Percentiles rank a stretch among this genome's conserved stretches.
phyloP scores from a whole-genome alignment of 179 eudicot species.

The Camellia oleifera region DNA sequence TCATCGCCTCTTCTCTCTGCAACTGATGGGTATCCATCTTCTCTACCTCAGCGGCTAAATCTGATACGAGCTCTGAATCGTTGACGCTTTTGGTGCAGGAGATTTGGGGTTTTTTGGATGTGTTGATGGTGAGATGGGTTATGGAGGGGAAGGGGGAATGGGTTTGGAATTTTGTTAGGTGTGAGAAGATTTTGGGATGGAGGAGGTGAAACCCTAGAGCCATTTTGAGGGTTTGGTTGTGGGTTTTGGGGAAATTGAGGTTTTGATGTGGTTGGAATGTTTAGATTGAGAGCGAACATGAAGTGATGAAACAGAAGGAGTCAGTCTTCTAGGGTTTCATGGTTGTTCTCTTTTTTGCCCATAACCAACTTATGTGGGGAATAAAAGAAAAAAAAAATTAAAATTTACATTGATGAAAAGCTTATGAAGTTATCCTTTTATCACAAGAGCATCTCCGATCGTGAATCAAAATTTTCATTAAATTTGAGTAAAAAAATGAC shows the following conservation, averaged over 20 bases:
- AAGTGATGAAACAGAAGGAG: neutral
- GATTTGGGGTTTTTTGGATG: constrained; percentile 28
- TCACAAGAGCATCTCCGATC: too few relatives aligned
- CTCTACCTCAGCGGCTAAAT: constrained; percentile 40
- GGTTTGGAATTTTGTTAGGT: constrained; percentile 8
- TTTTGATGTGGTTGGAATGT: neutral
- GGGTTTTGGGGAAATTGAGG: constrained; percentile 11
- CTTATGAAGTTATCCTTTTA: too few relatives aligned
- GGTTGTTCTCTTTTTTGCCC: neutral
- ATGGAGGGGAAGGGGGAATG: constrained; percentile 7
- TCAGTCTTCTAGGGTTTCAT: neutral
- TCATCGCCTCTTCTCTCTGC: constrained; percentile 52
- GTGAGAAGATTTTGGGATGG: constrained; percentile 15
- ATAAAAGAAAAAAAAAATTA: too few relatives aligned
- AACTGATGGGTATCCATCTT: constrained; percentile 33
- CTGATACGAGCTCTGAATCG: constrained; percentile 36
- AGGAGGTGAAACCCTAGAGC: constrained; percentile 16
- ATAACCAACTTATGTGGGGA: neutral
- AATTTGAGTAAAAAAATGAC: too few relatives aligned
- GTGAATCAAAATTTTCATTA: too few relatives aligned
- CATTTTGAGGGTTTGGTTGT: constrained; percentile 18
- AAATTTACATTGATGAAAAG: too few relatives aligned
- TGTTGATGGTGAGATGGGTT: neutral
- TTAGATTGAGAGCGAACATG: neutral
- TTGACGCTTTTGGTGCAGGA: constrained; percentile 31